Conservation (phyloP, 331 rosid species). For the Dryas integrifolia region DNA sequence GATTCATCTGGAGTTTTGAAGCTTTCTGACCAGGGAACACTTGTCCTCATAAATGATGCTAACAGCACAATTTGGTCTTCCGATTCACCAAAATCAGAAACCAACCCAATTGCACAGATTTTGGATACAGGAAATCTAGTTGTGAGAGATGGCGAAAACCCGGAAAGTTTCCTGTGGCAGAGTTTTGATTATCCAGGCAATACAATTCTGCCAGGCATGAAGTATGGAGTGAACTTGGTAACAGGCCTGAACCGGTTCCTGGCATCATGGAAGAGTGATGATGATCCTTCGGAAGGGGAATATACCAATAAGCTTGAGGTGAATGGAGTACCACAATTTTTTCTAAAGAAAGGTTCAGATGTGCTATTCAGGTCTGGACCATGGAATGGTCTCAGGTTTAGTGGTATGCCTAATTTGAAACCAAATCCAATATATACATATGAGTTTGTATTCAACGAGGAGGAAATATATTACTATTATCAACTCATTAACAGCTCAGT, state of each 20-base stretch:
- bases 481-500: conserved; percentile 1
- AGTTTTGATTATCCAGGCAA: conserved; percentile 43
- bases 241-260: conserved; percentile 22
- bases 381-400: conserved; percentile 27
- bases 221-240: conserved; percentile 25
- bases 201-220: conserved; percentile 38
- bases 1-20: conserved; percentile 21
- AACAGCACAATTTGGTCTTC: conserved; percentile 22
- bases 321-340: conserved; percentile 20
- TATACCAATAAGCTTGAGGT: conserved; percentile 13
- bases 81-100: not conserved
- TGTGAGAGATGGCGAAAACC: conserved; percentile 7
- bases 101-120: conserved; percentile 21
- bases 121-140: conserved; percentile 39
- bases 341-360: not conserved
- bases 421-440: conserved; percentile 16
- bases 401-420: conserved; percentile 27
- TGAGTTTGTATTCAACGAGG: conserved; percentile 1
- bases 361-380: conserved; percentile 16
- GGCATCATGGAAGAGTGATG: conserved; percentile 40
- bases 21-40: conserved; percentile 10
- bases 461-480: conserved; percentile 7
- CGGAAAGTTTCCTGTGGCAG: conserved; percentile 27
- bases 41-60: not conserved
- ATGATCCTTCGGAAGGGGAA: conserved; percentile 28